Evolutionary conservation across 1,284 basidiomycete species (phyloP).

Genomic region (Ceraceosorus bombacis): DNA sequence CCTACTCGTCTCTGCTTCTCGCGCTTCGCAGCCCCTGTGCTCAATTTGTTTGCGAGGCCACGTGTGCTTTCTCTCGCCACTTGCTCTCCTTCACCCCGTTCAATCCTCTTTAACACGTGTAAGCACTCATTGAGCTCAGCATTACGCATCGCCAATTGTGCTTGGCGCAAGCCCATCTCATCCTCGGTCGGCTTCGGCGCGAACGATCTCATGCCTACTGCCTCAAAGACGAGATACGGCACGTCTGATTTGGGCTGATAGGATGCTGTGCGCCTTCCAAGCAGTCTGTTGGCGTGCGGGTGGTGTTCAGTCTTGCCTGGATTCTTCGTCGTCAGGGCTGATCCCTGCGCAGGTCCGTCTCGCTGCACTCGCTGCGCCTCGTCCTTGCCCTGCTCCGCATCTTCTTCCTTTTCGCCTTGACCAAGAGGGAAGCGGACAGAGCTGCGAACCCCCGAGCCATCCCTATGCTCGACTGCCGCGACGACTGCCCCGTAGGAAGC

Average conservation of each 20-base stretch:
- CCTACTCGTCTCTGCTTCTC: slow-evolving; percentile 3
- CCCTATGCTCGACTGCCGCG: slow-evolving; percentile 43
- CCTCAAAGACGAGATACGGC: slow-evolving; percentile 47
- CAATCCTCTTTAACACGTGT: slow-evolving; percentile 44
- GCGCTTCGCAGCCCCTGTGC: slow-evolving; percentile 1
- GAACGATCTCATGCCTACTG: slow-evolving; percentile 45
- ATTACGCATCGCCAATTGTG: slow-evolving; percentile 52
- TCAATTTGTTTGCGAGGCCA: slow-evolving; percentile 27
- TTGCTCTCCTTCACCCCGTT: slow-evolving; percentile 34
- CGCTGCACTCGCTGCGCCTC: slow-evolving; percentile 49
- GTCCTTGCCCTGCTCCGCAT: neutral
- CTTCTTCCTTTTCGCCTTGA: slow-evolving; percentile 2
- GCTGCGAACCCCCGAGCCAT: too few species aligned
- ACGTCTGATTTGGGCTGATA: slow-evolving; percentile 29
- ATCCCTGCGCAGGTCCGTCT: slow-evolving; percentile 52
- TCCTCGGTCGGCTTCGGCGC: slow-evolving; percentile 31
- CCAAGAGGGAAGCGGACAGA: too few species aligned
- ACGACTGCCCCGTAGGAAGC: slow-evolving; percentile 46
- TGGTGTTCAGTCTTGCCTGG: slow-evolving; percentile 23
- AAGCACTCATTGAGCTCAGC: slow-evolving; percentile 51
- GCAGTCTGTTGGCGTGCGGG: neutral
- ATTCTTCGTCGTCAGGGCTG: slow-evolving; percentile 48
- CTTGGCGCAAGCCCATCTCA: slow-evolving; percentile 50
- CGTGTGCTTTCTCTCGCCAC: slow-evolving; percentile 31
- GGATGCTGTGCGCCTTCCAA: neutral